Percentiles rank a stretch among this genome's conserved stretches.
Evolutionary conservation across 306 rosid genomes (phyloP).

Genomic region (Albizia julibrissin): DNA sequence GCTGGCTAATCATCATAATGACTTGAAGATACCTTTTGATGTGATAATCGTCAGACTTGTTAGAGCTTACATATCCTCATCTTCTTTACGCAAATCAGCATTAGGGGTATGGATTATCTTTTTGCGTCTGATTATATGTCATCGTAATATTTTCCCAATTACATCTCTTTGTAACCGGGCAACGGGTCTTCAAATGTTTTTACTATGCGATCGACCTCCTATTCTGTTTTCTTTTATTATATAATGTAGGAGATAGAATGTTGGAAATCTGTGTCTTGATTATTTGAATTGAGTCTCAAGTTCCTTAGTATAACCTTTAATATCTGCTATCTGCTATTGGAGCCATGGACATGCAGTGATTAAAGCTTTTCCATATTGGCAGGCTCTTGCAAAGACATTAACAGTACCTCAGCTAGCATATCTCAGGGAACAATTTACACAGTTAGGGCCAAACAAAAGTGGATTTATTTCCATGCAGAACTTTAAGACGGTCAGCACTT

Average conservation of each 20-base stretch:
- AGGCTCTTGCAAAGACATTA: conserved; percentile 89
- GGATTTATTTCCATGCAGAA: conserved; percentile 88
- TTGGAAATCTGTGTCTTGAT: conserved; percentile 1
- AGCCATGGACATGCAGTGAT: conserved; percentile 8
- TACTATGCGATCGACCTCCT: not conserved
- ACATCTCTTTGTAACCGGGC: not conserved
- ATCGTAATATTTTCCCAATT: not conserved
- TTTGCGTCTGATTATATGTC: not conserved
- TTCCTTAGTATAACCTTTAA: not conserved
- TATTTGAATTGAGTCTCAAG: not conserved
- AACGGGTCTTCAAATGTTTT: not conserved
- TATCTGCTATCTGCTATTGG: not conserved
- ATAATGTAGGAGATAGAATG: conserved; percentile 14
- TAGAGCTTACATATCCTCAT: conserved; percentile 65
- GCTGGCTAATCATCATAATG: conserved; percentile 56
- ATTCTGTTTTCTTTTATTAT: too few species aligned
- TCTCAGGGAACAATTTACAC: conserved; percentile 69
- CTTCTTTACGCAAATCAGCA: conserved; percentile 79
- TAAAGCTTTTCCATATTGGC: conserved; percentile 34
- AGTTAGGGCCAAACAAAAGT: conserved; percentile 73
- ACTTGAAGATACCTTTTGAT: conserved; percentile 66
- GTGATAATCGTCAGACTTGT: conserved; percentile 68
- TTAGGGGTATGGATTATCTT: conserved; percentile 54
- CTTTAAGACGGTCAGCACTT: conserved; percentile 70
- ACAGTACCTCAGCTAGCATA: conserved; percentile 67